phyloP scores from a whole-genome alignment of 192 early-diverging fungal genomes.

The Coemansia sp. region DNA sequence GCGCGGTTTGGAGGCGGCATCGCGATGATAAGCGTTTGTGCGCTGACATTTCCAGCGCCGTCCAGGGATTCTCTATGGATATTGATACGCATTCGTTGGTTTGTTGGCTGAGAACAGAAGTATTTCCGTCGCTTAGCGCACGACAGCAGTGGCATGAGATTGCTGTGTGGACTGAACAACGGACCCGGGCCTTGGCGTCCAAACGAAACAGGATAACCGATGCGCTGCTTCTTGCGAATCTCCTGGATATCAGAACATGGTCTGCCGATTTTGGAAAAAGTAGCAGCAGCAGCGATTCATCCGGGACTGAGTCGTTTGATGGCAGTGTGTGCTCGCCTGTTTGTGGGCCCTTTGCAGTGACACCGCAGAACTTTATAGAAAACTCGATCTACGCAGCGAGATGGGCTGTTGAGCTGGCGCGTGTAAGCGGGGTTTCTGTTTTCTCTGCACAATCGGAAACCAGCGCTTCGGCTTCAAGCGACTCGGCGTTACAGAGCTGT shows the following conservation, averaged over 20 bases:
- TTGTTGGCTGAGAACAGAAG: slow-evolving; percentile 57
- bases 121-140: slow-evolving; percentile 47
- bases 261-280: background rate
- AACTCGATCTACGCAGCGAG: slow-evolving; percentile 8
- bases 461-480: background rate
- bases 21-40: slow-evolving; percentile 36
- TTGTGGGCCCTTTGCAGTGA: slow-evolving; percentile 12
- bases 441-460: background rate
- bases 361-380: slow-evolving; percentile 38
- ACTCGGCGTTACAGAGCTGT: slow-evolving; percentile 15
- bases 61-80: slow-evolving; percentile 52
- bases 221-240: slow-evolving; percentile 51
- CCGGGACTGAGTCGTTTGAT: background rate
- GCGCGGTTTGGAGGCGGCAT: slow-evolving; percentile 61
- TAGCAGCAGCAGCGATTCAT: background rate
- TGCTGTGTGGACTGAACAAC: slow-evolving; percentile 57
- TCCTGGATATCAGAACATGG: slow-evolving; percentile 34
- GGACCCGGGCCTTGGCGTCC: slow-evolving; percentile 56
- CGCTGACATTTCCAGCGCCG: slow-evolving; percentile 44
- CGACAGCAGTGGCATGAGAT: slow-evolving; percentile 32
- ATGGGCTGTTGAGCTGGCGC: slow-evolving; percentile 18
- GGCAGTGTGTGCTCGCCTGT: background rate
- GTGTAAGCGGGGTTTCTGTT: slow-evolving; percentile 1
- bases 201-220: slow-evolving; percentile 35
- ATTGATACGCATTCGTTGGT: slow-evolving; percentile 19